Evolutionary conservation across 257 asterid genomes (phyloP).

Genomic region (Ligustrum vulgare): DNA sequence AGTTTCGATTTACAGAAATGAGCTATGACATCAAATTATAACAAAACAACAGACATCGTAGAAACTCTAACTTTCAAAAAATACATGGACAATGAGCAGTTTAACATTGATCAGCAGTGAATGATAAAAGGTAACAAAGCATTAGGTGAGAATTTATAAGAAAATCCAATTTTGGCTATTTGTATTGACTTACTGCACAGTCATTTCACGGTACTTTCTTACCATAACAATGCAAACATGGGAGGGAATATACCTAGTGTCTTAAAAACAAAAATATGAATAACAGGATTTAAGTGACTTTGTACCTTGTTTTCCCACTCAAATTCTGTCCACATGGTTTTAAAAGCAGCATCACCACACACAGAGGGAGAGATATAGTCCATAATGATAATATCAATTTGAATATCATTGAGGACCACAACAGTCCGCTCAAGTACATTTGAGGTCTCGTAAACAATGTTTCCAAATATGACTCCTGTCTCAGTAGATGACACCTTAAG

Average conservation of each 20-base stretch:
- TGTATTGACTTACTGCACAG: not conserved
- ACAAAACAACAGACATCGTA: not conserved
- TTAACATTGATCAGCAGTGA: not conserved
- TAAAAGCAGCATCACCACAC: constrained; percentile 87
- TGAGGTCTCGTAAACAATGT: constrained; percentile 90
- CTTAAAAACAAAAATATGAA: constrained; percentile 7
- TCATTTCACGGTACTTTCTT: not conserved
- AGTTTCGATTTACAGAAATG: not conserved
- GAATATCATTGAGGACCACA: constrained; percentile 90
- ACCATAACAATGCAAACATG: constrained; percentile 11
- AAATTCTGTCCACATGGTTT: constrained; percentile 98
- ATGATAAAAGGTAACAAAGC: not conserved
- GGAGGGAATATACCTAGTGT: constrained; percentile 11
- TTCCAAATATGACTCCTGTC: constrained; percentile 96
- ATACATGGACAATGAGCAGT: not conserved
- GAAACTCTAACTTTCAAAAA: not conserved
- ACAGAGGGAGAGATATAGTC: constrained; percentile 95
- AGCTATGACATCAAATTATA: not conserved
- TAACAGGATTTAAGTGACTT: constrained; percentile 17
- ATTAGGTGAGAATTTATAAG: not conserved
- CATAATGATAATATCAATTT: constrained; percentile 95
- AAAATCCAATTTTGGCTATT: not conserved
- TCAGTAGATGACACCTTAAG: constrained; percentile 96
- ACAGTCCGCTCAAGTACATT: constrained; percentile 88
- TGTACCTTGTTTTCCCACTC: constrained; percentile 98